Conservation (phyloP, 2,329 filamentous ascomycete genomes). For the Calonectria pauciramosa region DNA sequence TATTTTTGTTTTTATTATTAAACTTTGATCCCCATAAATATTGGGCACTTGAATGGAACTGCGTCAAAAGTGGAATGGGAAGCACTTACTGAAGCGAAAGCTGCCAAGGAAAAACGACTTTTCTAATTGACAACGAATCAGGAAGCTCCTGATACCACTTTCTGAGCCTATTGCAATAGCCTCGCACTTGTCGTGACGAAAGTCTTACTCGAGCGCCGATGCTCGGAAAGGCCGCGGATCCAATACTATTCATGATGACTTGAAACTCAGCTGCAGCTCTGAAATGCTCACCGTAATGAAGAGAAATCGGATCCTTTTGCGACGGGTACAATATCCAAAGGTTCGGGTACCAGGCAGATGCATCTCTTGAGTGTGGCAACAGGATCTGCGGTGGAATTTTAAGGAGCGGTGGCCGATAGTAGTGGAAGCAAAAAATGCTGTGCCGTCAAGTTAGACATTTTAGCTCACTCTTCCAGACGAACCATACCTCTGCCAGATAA, state of each 20-base stretch:
- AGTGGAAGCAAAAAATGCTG: neutral
- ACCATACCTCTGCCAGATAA: neutral
- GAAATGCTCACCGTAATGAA: neutral
- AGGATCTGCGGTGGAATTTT: neutral
- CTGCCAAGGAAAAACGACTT: neutral
- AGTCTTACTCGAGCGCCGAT: neutral
- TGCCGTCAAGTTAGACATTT: neutral
- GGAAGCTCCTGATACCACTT: neutral
- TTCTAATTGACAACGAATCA: neutral
- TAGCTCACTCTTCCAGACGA: neutral
- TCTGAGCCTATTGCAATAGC: neutral
- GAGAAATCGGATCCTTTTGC: neutral
- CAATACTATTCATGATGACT: neutral
- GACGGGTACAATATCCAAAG: neutral
- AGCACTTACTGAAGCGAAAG: neutral
- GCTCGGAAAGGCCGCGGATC: neutral
- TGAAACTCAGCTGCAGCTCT: neutral
- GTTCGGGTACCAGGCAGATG: neutral
- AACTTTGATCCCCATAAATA: neutral
- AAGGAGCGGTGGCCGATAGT: neutral
- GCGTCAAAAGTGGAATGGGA: neutral
- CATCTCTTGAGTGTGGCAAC: neutral
- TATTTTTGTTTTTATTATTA: neutral
- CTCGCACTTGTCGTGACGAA: neutral
- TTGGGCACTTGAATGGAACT: neutral